Percentiles rank a stretch among this genome's conserved stretches.
phyloP scores from a whole-genome alignment of 306 rosid species.

The Dicorynia guianensis region DNA sequence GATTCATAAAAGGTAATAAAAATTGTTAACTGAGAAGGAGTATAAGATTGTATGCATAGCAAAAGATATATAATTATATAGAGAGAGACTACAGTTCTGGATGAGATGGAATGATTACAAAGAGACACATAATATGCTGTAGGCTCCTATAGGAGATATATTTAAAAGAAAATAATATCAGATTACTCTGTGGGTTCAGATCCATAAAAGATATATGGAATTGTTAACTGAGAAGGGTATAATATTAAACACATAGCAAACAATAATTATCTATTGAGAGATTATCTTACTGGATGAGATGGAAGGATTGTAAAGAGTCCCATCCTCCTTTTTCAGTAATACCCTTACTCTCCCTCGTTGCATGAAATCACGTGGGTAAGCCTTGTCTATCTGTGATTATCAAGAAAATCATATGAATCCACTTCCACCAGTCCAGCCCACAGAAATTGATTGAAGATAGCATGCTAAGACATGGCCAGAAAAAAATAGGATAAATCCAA shows the following conservation, averaged over 20 bases:
- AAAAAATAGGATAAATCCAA: neutral
- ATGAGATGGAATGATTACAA: no score
- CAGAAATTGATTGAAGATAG: neutral
- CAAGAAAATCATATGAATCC: conserved; percentile 10
- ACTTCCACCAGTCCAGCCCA: neutral
- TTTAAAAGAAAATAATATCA: neutral
- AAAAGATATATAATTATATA: no score
- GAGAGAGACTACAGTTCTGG: no score
- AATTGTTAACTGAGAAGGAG: no score
- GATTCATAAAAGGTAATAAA: no score
- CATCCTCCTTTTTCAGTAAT: conserved; percentile 81
- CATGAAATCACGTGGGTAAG: conserved; percentile 93
- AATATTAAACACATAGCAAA: neutral
- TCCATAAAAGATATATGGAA: neutral
- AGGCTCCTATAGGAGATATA: no score
- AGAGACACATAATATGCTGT: no score
- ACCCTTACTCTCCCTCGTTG: conserved; percentile 90
- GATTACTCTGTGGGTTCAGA: neutral
- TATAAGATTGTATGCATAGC: no score
- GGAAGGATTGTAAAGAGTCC: conserved; percentile 67
- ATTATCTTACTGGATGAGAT: conserved; percentile 70
- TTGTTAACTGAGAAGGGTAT: neutral
- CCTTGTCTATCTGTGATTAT: conserved; percentile 69
- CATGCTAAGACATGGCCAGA: neutral
- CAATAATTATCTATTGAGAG: neutral